Conservation (phyloP, 2,329 filamentous ascomycete genomes). For the Elsinoe ampelina region DNA sequence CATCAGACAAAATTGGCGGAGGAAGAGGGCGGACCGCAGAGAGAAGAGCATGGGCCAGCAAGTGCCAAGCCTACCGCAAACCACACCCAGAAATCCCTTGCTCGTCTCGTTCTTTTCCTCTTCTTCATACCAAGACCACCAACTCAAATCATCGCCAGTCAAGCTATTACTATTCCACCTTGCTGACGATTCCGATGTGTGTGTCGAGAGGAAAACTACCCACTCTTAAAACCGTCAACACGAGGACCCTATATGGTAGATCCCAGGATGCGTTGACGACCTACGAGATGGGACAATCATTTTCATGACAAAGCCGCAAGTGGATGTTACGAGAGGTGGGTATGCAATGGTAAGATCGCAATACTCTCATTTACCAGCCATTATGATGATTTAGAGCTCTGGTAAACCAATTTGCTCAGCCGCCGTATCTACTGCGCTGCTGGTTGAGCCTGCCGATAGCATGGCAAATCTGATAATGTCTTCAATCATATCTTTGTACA, state of each 20-base stretch:
- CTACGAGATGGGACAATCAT: conserved; percentile 52
- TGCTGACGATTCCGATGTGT: conserved; percentile 62
- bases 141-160: conserved; percentile 67
- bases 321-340: conserved; percentile 3
- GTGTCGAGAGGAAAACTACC: conserved; percentile 57
- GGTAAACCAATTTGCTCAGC: conserved; percentile 46
- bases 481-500: background rate
- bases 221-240: conserved; percentile 77
- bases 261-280: conserved; percentile 61
- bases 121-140: conserved; percentile 52
- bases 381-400: conserved; percentile 29
- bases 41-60: conserved; percentile 12
- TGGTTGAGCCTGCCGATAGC: conserved; percentile 44
- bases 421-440: conserved; percentile 31
- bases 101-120: conserved; percentile 26
- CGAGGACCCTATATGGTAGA: conserved; percentile 53
- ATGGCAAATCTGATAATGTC: conserved; percentile 38
- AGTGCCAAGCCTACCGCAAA: background rate
- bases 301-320: conserved; percentile 13
- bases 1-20: conserved; percentile 5
- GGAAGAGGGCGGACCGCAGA: conserved; percentile 12
- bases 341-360: conserved; percentile 12
- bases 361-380: conserved; percentile 2
- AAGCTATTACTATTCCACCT: conserved; percentile 42
- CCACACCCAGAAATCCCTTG: conserved; percentile 13